These are phyloP conservation scores for Penicillium goetzii DNA, from an alignment of 495 filamentous ascomycete genomes.

Conservation along the genomic window DNA sequence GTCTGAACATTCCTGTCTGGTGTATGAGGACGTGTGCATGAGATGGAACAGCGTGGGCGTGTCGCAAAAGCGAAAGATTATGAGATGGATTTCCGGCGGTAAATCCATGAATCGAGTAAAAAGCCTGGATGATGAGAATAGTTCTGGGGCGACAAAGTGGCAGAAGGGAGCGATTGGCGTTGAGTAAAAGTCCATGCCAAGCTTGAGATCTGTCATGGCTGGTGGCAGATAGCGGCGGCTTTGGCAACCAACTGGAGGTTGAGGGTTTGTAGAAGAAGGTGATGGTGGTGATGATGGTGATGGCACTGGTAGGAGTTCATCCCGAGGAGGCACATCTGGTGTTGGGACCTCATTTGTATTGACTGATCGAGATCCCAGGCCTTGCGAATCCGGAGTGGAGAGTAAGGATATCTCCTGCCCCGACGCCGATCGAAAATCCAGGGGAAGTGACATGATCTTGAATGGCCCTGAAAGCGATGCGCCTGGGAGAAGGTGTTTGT, in stretches of 20 bases:
- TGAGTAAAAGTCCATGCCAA: neutral
- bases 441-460: neutral
- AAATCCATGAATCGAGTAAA: neutral
- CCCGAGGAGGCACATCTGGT: neutral
- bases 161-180: neutral
- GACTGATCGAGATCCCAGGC: neutral
- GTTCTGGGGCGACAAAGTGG: neutral
- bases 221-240: neutral
- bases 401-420: neutral
- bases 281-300: neutral
- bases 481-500: neutral
- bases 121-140: neutral
- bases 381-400: neutral
- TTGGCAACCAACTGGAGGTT: neutral
- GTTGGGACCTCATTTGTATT: neutral
- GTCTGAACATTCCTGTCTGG: neutral
- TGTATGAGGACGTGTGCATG: neutral
- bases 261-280: neutral
- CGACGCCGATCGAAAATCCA: neutral
- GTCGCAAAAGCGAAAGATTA: neutral
- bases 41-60: conserved; percentile 1
- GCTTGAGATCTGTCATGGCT: neutral
- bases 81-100: neutral
- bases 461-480: neutral
- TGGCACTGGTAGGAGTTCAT: neutral